Percentiles rank a stretch among this genome's conserved stretches.
These are phyloP conservation scores for Rubia balearica DNA, from an alignment of 305 asterid genomes.

Conservation along the genomic window DNA sequence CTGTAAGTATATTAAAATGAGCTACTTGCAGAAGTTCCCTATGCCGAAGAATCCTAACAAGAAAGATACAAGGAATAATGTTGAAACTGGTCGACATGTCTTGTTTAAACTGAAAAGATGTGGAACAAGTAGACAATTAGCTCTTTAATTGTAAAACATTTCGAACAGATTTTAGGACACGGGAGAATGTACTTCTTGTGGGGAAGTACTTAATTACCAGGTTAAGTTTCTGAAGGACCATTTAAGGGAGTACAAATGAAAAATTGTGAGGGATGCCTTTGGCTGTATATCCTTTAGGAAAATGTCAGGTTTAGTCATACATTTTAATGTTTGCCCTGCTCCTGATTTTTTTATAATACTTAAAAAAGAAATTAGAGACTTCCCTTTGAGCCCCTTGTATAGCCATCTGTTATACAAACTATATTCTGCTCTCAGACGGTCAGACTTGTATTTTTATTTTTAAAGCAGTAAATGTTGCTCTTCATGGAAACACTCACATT, in stretches of 20 bases:
- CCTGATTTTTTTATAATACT: neutral
- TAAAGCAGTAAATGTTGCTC: too few relatives aligned
- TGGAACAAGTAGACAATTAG: neutral
- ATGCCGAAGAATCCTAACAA: too few relatives aligned
- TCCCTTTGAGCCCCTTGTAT: neutral
- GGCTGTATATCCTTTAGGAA: neutral
- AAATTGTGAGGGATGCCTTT: neutral
- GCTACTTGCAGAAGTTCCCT: too few relatives aligned
- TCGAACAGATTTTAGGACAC: neutral
- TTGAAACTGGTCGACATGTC: neutral
- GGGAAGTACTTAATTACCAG: neutral
- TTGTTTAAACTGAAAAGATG: neutral
- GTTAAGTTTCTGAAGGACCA: neutral
- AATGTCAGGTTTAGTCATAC: neutral
- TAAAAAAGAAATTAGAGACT: neutral
- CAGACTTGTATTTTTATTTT: too few relatives aligned
- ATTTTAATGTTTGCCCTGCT: neutral
- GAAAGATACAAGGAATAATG: too few relatives aligned
- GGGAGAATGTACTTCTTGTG: neutral
- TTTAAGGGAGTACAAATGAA: neutral
- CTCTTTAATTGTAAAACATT: too few relatives aligned
- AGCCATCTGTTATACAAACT: too few relatives aligned
- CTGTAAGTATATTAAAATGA: too few relatives aligned
- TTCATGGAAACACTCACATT: too few relatives aligned
- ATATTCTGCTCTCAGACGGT: too few relatives aligned